Evolutionary conservation across 805 yeast species (phyloP).

Genomic region (Huiozyma naganishii): DNA sequence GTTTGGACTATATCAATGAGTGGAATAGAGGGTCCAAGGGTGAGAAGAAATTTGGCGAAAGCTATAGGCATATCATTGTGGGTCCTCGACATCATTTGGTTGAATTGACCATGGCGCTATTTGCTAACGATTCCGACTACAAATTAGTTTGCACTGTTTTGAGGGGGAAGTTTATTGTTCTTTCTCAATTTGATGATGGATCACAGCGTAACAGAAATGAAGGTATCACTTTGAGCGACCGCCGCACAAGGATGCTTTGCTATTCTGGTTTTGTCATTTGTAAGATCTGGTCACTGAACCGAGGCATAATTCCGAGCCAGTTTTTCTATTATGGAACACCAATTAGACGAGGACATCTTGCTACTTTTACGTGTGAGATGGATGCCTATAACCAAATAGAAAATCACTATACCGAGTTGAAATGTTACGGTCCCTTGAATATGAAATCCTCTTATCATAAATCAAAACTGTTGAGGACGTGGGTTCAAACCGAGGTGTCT

Average conservation of each 20-base stretch:
- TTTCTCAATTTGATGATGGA: slow-evolving; percentile 12
- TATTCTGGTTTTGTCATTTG: slow-evolving; percentile 26
- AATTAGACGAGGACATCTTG: slow-evolving; percentile 9
- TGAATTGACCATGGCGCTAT: slow-evolving; percentile 19
- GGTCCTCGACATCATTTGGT: slow-evolving; percentile 25
- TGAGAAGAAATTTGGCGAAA: slow-evolving; percentile 1
- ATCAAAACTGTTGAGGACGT: slow-evolving; percentile 23
- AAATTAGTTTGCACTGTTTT: slow-evolving; percentile 8
- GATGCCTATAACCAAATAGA: slow-evolving; percentile 18
- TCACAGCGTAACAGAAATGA: neutral
- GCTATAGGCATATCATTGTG: slow-evolving; percentile 12
- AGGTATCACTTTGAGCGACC: neutral
- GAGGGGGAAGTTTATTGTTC: slow-evolving; percentile 11
- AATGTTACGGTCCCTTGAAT: slow-evolving; percentile 19
- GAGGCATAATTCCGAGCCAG: neutral
- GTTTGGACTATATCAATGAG: slow-evolving; percentile 12
- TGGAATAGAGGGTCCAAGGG: slow-evolving; percentile 2
- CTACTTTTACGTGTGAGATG: slow-evolving; percentile 27
- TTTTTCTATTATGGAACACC: slow-evolving; percentile 19
- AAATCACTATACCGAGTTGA: slow-evolving; percentile 21
- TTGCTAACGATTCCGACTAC: slow-evolving; percentile 7
- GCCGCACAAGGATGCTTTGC: neutral
- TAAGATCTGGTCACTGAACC: slow-evolving; percentile 14
- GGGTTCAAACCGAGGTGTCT: slow-evolving; percentile 23
- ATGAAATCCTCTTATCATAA: slow-evolving; percentile 17